Percentiles rank a stretch among this genome's conserved stretches.
Evolutionary conservation across 805 yeast genomes (phyloP).

Genomic region (Cyberlindnera samutprakarnensis): DNA sequence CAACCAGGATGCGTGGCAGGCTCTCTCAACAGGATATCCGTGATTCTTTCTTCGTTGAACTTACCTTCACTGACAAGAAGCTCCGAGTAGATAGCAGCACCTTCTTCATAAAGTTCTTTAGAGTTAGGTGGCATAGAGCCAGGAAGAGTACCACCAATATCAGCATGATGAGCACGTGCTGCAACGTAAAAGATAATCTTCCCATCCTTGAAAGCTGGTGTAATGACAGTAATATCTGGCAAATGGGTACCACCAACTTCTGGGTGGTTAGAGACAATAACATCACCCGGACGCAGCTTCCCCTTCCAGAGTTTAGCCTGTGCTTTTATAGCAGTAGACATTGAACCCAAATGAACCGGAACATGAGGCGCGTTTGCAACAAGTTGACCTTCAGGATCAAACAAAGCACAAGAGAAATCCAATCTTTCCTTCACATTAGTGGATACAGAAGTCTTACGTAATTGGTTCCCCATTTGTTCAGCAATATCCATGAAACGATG

Average conservation of each 20-base stretch:
- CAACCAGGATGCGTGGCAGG: constrained; percentile 84
- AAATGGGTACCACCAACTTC: constrained; percentile 81
- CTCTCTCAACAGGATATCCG: constrained; percentile 52
- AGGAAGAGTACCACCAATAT: constrained; percentile 86
- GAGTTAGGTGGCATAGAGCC: constrained; percentile 96
- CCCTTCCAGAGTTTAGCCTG: constrained; percentile 63
- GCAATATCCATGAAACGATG: constrained; percentile 89
- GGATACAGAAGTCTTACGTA: constrained; percentile 73
- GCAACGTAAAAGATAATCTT: constrained; percentile 80
- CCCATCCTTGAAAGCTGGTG: constrained; percentile 71
- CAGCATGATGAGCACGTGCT: constrained; percentile 94
- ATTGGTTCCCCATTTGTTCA: constrained; percentile 79
- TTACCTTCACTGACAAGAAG: constrained; percentile 62
- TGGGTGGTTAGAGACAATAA: constrained; percentile 73
- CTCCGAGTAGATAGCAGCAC: constrained; percentile 79
- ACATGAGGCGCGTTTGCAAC: constrained; percentile 87
- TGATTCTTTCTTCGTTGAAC: constrained; percentile 68
- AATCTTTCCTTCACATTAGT: constrained; percentile 79
- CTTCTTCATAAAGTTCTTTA: constrained; percentile 79
- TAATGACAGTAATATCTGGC: constrained; percentile 87
- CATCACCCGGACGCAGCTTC: constrained; percentile 64
- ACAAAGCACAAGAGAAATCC: constrained; percentile 80
- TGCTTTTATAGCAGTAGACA: constrained; percentile 69
- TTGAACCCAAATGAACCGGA: constrained; percentile 82
- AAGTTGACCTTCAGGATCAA: constrained; percentile 66